Evolutionary conservation across 371 early-diverging fungal genomes (phyloP).

Genomic region (Mucor piriformis): DNA sequence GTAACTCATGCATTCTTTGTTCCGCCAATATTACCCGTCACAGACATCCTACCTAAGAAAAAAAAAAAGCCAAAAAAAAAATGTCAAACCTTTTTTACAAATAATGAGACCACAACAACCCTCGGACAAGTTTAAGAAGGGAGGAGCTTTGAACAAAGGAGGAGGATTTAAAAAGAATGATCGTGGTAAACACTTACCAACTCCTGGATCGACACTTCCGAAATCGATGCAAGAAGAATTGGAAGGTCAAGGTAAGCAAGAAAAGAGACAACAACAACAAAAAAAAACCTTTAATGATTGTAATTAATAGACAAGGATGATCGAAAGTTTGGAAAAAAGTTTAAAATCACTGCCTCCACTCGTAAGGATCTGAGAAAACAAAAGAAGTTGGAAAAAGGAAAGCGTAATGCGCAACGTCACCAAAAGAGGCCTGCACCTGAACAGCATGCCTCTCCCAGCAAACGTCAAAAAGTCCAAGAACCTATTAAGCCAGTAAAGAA

Average conservation of each 20-base stretch:
- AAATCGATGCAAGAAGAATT: constrained; percentile 40
- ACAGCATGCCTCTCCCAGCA: constrained; percentile 14
- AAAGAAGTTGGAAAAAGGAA: constrained; percentile 44
- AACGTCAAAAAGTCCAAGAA: constrained; percentile 31
- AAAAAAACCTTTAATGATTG: neutral
- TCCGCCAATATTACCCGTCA: neutral
- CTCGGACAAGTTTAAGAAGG: constrained; percentile 9
- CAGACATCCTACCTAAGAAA: neutral
- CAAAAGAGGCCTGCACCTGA: constrained; percentile 24
- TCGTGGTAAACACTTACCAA: constrained; percentile 9
- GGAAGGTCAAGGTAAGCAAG: constrained; percentile 40
- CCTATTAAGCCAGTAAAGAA: neutral
- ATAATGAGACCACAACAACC: constrained; percentile 15
- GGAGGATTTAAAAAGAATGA: constrained; percentile 3
- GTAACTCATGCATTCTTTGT: no score
- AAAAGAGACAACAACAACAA: constrained; percentile 5
- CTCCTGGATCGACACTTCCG: constrained; percentile 41
- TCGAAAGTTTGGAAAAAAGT: constrained; percentile 41
- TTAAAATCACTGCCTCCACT: constrained; percentile 29
- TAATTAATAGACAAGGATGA: constrained; percentile 31
- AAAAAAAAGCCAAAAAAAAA: neutral
- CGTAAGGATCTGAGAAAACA: constrained; percentile 49
- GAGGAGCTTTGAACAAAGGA: constrained; percentile 4
- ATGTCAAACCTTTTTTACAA: neutral
- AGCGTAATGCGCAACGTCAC: constrained; percentile 35